These are phyloP conservation scores for Amylostereum areolatum DNA, from an alignment of 1,284 basidiomycete genomes.

Conservation along the genomic window DNA sequence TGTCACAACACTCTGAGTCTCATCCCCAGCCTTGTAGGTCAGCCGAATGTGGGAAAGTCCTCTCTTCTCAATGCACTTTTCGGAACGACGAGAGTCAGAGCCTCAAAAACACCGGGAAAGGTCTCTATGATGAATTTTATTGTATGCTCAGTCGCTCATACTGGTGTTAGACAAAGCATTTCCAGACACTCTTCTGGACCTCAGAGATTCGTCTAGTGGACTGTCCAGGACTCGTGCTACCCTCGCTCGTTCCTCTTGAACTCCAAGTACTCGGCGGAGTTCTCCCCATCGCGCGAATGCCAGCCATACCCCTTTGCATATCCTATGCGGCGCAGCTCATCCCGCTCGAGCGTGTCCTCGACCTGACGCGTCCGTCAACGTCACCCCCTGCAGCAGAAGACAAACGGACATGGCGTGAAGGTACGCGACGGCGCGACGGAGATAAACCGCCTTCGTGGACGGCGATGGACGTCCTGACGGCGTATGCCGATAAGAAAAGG, in stretches of 20 bases:
- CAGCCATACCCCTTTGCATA: conserved; percentile 74
- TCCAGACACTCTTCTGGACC: conserved; percentile 88
- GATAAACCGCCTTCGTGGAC: conserved; percentile 50
- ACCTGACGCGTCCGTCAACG: conserved; percentile 46
- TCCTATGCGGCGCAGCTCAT: conserved; percentile 64
- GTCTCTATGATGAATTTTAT: conserved; percentile 27
- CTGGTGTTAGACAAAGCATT: conserved; percentile 75
- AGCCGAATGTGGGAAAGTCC: conserved; percentile 93
- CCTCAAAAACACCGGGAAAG: conserved; percentile 89
- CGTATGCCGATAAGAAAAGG: conserved; percentile 71
- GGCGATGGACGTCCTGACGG: conserved; percentile 73
- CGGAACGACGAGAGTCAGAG: conserved; percentile 74
- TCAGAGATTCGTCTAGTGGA: conserved; percentile 77
- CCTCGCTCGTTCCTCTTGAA: conserved; percentile 74
- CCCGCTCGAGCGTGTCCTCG: conserved; percentile 72
- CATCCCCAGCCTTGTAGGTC: conserved; percentile 44
- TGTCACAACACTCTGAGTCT: background rate
- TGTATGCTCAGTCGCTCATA: conserved; percentile 1
- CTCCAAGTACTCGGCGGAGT: conserved; percentile 76
- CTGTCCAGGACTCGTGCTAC: conserved; percentile 83
- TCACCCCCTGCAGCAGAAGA: conserved; percentile 37
- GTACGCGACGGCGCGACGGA: conserved; percentile 25
- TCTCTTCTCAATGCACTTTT: conserved; percentile 88
- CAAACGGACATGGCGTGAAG: conserved; percentile 68
- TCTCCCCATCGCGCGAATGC: conserved; percentile 85